Evolutionary conservation across 2,329 filamentous ascomycete genomes (phyloP).

Genomic region (Alternaria dauci): DNA sequence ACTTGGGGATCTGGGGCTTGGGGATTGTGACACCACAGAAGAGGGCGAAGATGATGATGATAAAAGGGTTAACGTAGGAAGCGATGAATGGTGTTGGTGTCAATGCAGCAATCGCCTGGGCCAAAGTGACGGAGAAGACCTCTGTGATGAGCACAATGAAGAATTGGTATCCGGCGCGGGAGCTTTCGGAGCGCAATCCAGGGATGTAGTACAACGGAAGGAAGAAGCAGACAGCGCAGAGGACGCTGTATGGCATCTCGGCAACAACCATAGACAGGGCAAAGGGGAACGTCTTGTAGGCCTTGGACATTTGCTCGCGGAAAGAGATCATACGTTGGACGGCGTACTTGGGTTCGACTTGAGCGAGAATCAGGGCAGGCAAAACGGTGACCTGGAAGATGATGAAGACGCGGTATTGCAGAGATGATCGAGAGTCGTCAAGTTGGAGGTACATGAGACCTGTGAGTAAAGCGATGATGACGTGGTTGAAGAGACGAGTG

Average conservation of each 20-base stretch:
- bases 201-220: constrained; percentile 86
- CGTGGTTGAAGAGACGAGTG: constrained; percentile 84
- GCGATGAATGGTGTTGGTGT: constrained; percentile 83
- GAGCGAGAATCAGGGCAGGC: constrained; percentile 81
- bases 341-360: constrained; percentile 86
- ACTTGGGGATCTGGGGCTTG: constrained; percentile 76
- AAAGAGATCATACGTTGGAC: constrained; percentile 83
- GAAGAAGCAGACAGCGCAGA: constrained; percentile 84
- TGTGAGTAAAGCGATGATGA: constrained; percentile 78
- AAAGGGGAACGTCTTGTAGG: constrained; percentile 84
- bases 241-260: constrained; percentile 82
- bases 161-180: constrained; percentile 84
- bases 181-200: constrained; percentile 69
- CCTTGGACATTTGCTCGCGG: constrained; percentile 84
- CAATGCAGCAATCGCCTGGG: constrained; percentile 74
- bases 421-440: constrained; percentile 74
- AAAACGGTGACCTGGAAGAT: constrained; percentile 90
- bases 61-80: constrained; percentile 74
- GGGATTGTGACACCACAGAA: constrained; percentile 91
- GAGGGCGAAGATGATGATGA: constrained; percentile 73
- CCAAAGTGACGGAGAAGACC: constrained; percentile 82
- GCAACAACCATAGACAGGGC: constrained; percentile 79
- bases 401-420: constrained; percentile 88
- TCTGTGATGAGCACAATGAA: constrained; percentile 85
- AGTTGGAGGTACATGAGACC: constrained; percentile 83